These are phyloP conservation scores for Pestalotiopsis sp. DNA, from an alignment of 2,329 filamentous ascomycete species.

Conservation along the genomic window DNA sequence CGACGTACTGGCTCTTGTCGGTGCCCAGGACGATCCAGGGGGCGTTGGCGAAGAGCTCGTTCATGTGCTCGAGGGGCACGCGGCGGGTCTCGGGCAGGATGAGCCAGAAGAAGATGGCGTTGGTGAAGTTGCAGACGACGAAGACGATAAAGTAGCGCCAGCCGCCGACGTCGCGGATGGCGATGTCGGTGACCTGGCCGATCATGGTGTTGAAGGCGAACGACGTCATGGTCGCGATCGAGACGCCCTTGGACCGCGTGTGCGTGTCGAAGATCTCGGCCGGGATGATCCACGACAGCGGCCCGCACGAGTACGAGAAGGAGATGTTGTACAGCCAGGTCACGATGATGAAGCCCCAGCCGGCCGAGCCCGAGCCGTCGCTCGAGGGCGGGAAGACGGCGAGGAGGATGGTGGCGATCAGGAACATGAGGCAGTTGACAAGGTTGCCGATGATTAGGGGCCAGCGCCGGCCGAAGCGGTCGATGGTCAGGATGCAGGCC, in stretches of 20 bases:
- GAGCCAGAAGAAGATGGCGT: conserved; percentile 57
- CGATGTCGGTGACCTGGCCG: conserved; percentile 37
- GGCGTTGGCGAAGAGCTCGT: conserved; percentile 63
- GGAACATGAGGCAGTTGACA: conserved; percentile 71
- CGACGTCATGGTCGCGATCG: conserved; percentile 71
- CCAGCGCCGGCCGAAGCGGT: conserved; percentile 71
- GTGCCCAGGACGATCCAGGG: conserved; percentile 64
- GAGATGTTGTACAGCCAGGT: conserved; percentile 84
- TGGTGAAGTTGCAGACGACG: conserved; percentile 62
- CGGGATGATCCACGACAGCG: conserved; percentile 61
- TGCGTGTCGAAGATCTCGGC: conserved; percentile 79
- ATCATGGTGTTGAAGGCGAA: conserved; percentile 73
- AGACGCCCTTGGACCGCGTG: conserved; percentile 74
- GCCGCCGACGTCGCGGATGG: conserved; percentile 51
- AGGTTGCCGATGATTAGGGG: conserved; percentile 74
- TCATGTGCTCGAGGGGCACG: conserved; percentile 69
- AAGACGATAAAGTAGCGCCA: conserved; percentile 65
- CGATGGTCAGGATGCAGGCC: conserved; percentile 69
- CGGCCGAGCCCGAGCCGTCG: conserved; percentile 51
- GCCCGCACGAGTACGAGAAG: conserved; percentile 72
- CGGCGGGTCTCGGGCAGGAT: conserved; percentile 67
- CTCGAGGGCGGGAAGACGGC: conserved; percentile 61
- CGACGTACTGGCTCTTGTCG: conserved; percentile 53
- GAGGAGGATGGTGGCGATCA: conserved; percentile 63
- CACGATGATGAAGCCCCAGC: conserved; percentile 75